These are phyloP conservation scores for Pestalotiopsis sp. DNA, from an alignment of 2,329 filamentous ascomycete species.

Conservation along the genomic window DNA sequence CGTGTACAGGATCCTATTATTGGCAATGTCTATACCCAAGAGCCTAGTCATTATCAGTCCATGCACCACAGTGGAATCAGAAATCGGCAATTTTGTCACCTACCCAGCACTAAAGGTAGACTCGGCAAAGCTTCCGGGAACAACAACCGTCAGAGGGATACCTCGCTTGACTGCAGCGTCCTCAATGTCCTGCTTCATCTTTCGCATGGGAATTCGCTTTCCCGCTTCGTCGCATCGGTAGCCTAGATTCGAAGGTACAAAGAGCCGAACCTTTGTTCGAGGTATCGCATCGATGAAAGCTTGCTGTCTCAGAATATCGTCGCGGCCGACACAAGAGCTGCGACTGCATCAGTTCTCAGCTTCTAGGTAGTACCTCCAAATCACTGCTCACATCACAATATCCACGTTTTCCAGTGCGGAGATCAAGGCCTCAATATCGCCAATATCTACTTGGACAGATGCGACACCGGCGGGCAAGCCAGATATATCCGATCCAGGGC, in stretches of 20 bases:
- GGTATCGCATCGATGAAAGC: neutral
- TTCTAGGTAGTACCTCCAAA: neutral
- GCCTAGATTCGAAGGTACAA: neutral
- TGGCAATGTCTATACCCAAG: neutral
- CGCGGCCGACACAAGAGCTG: neutral
- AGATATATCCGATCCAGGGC: neutral
- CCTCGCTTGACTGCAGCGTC: neutral
- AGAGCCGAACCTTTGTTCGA: neutral
- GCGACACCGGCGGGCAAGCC: neutral
- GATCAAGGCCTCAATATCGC: neutral
- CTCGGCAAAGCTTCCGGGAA: neutral
- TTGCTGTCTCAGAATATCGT: neutral
- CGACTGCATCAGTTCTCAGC: neutral
- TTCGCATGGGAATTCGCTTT: neutral
- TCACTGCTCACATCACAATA: neutral
- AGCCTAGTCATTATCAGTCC: neutral
- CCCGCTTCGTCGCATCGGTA: neutral
- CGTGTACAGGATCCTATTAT: neutral
- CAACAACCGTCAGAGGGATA: neutral
- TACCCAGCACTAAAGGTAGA: neutral
- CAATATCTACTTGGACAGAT: neutral
- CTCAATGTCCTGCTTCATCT: neutral
- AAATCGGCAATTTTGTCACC: neutral
- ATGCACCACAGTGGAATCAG: neutral
- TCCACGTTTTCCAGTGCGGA: neutral